Conservation (phyloP, 306 rosid genomes). For the Sesbania bispinosa region DNA sequence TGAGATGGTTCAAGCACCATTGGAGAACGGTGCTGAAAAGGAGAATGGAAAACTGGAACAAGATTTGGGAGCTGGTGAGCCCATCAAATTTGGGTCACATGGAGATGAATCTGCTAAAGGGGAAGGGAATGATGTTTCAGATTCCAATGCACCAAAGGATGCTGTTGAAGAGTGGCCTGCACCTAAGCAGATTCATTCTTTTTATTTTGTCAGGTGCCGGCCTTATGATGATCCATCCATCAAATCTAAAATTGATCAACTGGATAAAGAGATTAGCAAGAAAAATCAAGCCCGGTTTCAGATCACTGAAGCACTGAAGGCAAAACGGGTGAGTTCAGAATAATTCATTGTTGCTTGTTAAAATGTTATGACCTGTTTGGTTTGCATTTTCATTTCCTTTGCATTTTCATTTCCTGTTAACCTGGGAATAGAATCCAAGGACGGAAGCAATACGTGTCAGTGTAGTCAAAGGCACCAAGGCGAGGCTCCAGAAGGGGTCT, state of each 20-base stretch:
- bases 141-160: slow-evolving; percentile 49
- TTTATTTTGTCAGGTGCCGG: slow-evolving; percentile 65
- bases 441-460: background rate
- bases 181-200: slow-evolving; percentile 73
- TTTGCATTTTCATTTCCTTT: no score
- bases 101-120: slow-evolving; percentile 71
- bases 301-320: slow-evolving; percentile 71
- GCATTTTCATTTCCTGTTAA: no score
- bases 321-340: slow-evolving; percentile 76
- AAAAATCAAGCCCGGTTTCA: slow-evolving; percentile 68
- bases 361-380: no score
- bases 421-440: background rate
- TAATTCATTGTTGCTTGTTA: slow-evolving; percentile 18
- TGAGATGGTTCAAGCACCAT: slow-evolving; percentile 76
- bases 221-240: slow-evolving; percentile 73
- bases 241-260: slow-evolving; percentile 62
- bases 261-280: slow-evolving; percentile 61
- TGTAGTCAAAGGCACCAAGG: background rate
- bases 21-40: slow-evolving; percentile 43
- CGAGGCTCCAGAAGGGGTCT: background rate
- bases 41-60: slow-evolving; percentile 60
- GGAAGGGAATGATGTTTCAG: slow-evolving; percentile 46
- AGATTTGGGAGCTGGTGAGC: slow-evolving; percentile 36
- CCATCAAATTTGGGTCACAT: slow-evolving; percentile 84
- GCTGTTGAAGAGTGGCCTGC: slow-evolving; percentile 98